Conservation (phyloP, 139 green algal genomes). For the Bryopsis sp. region DNA sequence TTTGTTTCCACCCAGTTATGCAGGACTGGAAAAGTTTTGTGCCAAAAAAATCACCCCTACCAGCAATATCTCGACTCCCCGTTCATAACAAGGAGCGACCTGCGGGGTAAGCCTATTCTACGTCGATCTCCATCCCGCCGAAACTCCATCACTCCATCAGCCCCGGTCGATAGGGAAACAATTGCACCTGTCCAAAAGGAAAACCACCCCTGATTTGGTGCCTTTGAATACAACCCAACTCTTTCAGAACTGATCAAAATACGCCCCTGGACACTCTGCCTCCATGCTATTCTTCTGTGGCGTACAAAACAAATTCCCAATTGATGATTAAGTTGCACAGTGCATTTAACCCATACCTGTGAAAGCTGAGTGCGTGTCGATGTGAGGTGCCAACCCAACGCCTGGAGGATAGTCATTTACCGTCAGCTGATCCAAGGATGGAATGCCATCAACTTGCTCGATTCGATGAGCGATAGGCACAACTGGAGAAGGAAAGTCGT, state of each 20-base stretch:
- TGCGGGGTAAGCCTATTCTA: constrained; percentile 61
- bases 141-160: constrained; percentile 79
- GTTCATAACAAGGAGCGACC: constrained; percentile 78
- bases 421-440: constrained; percentile 66
- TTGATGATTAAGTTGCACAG: too few relatives aligned
- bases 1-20: too few relatives aligned
- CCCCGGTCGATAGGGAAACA: constrained; percentile 69
- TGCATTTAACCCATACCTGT: too few relatives aligned
- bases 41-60: too few relatives aligned
- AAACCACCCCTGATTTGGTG: not conserved
- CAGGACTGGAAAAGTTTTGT: too few relatives aligned
- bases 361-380: constrained; percentile 95
- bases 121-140: constrained; percentile 25
- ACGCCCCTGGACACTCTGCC: too few relatives aligned
- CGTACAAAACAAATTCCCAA: too few relatives aligned
- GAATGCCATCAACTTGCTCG: constrained; percentile 15
- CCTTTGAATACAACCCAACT: too few relatives aligned
- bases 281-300: not conserved
- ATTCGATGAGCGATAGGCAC: constrained; percentile 23
- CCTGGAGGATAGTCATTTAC: constrained; percentile 89
- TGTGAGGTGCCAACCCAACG: constrained; percentile 83
- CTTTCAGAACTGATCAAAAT: too few relatives aligned
- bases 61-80: constrained; percentile 78
- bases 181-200: constrained; percentile 49
- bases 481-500: not conserved